These are phyloP conservation scores for Yamadazyma atmosphaerica DNA, from an alignment of 1,139 yeast genomes.

Conservation along the genomic window DNA sequence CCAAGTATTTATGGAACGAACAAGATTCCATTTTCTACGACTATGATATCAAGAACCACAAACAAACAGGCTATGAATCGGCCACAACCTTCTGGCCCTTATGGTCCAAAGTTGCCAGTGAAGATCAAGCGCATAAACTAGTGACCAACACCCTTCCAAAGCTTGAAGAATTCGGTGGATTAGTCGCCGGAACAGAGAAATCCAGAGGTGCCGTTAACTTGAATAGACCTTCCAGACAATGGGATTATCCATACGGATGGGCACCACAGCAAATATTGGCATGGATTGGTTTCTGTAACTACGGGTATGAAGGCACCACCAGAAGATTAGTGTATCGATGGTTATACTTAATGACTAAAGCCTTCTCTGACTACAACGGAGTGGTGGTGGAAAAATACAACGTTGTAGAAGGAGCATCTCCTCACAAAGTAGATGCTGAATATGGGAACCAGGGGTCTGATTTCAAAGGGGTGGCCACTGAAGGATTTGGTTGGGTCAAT, in stretches of 20 bases:
- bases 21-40: conserved; percentile 78
- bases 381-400: conserved; percentile 96
- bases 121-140: conserved; percentile 69
- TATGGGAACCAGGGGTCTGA: conserved; percentile 96
- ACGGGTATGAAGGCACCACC: conserved; percentile 68
- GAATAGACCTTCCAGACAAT: conserved; percentile 82
- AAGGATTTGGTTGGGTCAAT: conserved; percentile 98
- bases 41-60: conserved; percentile 62
- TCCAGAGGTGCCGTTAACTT: conserved; percentile 75
- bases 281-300: conserved; percentile 81
- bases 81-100: conserved; percentile 94
- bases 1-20: conserved; percentile 84
- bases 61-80: conserved; percentile 71
- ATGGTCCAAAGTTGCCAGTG: conserved; percentile 77
- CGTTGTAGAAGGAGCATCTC: conserved; percentile 78
- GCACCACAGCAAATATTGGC: conserved; percentile 97
- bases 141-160: conserved; percentile 62
- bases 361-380: conserved; percentile 93
- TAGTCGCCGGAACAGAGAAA: conserved; percentile 79
- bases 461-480: conserved; percentile 91
- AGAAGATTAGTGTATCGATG: conserved; percentile 81
- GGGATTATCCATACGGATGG: conserved; percentile 99
- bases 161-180: conserved; percentile 86
- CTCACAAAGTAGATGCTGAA: conserved; percentile 93
- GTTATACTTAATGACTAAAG: conserved; percentile 86